A percentile compares a stretch with the other conserved stretches of the same genome.
phyloP scores from a whole-genome alignment of 495 filamentous ascomycete species.

The Tuber borchii region DNA sequence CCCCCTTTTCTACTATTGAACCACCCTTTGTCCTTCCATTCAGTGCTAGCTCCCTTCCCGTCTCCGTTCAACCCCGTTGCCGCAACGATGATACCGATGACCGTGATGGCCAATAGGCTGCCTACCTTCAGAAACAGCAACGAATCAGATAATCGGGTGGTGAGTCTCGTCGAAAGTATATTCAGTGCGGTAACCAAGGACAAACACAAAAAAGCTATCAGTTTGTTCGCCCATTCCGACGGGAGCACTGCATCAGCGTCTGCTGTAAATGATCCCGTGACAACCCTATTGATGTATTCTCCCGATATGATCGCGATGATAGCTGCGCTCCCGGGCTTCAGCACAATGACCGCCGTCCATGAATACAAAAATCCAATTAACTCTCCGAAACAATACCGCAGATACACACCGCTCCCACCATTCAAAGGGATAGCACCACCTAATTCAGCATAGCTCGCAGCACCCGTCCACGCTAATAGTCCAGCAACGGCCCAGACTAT shows the following conservation, averaged over 20 bases:
- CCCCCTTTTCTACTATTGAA: slow-evolving; percentile 56
- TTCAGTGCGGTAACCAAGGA: slow-evolving; percentile 73
- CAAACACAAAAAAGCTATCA: slow-evolving; percentile 71
- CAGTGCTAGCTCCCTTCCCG: slow-evolving; percentile 61
- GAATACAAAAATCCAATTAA: slow-evolving; percentile 85
- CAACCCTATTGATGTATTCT: slow-evolving; percentile 82
- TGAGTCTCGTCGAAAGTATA: slow-evolving; percentile 80
- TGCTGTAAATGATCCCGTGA: slow-evolving; percentile 58
- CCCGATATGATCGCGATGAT: slow-evolving; percentile 98
- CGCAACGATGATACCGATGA: slow-evolving; percentile 85
- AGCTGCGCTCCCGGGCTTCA: slow-evolving; percentile 87
- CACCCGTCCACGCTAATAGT: slow-evolving; percentile 89
- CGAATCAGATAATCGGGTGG: slow-evolving; percentile 73
- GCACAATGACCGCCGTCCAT: slow-evolving; percentile 88
- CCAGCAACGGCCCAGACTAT: slow-evolving; percentile 89
- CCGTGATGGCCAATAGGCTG: slow-evolving; percentile 75
- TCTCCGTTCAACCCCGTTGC: slow-evolving; percentile 71
- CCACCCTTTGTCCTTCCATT: slow-evolving; percentile 85
- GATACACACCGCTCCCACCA: slow-evolving; percentile 85
- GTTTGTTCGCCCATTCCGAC: slow-evolving; percentile 73
- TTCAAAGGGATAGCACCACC: slow-evolving; percentile 94
- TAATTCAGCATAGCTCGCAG: slow-evolving; percentile 90
- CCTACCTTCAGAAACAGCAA: slow-evolving; percentile 97
- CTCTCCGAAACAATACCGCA: slow-evolving; percentile 94
- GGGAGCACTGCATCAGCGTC: slow-evolving; percentile 67